A percentile compares a stretch with the other conserved stretches of the same genome.
Evolutionary conservation across 768 basidiomycete genomes (phyloP).

Genomic region (Trametes villosa): DNA sequence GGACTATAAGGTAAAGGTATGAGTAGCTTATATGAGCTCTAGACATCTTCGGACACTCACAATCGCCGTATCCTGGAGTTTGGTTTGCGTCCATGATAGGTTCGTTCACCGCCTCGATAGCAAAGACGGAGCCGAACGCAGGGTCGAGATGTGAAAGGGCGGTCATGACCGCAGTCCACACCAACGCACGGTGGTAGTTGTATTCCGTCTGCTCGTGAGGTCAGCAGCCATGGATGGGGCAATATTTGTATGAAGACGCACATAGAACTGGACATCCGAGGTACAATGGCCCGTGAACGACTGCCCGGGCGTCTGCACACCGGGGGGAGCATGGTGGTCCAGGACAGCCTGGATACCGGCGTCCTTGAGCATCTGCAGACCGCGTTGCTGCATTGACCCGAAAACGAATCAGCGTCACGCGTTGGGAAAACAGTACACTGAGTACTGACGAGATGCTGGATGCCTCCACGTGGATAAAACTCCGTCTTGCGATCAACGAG

Average conservation of each 20-base stretch:
- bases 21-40: neutral
- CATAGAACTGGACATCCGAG: constrained; percentile 71
- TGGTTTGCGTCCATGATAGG: constrained; percentile 70
- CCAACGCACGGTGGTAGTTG: constrained; percentile 77
- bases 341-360: constrained; percentile 72
- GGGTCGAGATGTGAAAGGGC: constrained; percentile 71
- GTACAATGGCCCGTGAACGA: constrained; percentile 78
- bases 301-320: constrained; percentile 64
- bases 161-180: constrained; percentile 86
- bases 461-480: constrained; percentile 71
- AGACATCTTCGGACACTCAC: constrained; percentile 42
- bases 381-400: constrained; percentile 69
- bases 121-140: constrained; percentile 62
- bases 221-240: neutral
- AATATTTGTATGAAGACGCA: constrained; percentile 34
- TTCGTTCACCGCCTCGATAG: constrained; percentile 80
- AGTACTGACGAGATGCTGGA: constrained; percentile 58
- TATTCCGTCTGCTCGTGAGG: constrained; percentile 52
- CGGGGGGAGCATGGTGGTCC: constrained; percentile 73
- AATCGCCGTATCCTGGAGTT: constrained; percentile 73
- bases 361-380: constrained; percentile 58
- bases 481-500: constrained; percentile 66
- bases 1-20: constrained; percentile 51
- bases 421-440: no score
- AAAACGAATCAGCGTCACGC: no score